A percentile compares a stretch with the other conserved stretches of the same genome.
These are phyloP conservation scores for Holtermannia corniformis DNA, from an alignment of 768 basidiomycete genomes.

Conservation along the genomic window DNA sequence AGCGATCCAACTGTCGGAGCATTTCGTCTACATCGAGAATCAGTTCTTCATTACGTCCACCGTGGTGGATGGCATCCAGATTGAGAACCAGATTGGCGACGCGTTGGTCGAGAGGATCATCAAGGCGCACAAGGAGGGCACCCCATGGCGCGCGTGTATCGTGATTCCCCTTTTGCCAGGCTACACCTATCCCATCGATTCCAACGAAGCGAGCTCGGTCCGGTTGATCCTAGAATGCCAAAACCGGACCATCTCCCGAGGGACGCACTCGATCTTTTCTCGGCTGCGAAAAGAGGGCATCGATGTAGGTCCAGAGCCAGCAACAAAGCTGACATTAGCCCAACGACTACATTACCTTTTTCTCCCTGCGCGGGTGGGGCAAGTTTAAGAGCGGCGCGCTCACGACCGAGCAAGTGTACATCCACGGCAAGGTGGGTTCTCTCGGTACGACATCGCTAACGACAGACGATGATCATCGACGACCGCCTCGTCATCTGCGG, in stretches of 20 bases:
- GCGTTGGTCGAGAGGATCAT: slow-evolving; percentile 85
- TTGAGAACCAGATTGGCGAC: slow-evolving; percentile 92
- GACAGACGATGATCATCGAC: neutral
- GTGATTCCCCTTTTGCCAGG: slow-evolving; percentile 87
- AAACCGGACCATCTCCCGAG: slow-evolving; percentile 75
- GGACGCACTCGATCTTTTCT: slow-evolving; percentile 82
- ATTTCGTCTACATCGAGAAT: slow-evolving; percentile 93
- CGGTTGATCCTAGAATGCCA: slow-evolving; percentile 95
- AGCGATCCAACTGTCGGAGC: slow-evolving; percentile 89
- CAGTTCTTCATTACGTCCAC: slow-evolving; percentile 53
- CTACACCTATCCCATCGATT: slow-evolving; percentile 85
- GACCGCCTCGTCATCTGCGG: slow-evolving; percentile 32
- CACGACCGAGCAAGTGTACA: slow-evolving; percentile 89
- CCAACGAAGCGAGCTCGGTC: slow-evolving; percentile 82
- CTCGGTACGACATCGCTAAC: neutral
- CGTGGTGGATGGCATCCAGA: slow-evolving; percentile 65
- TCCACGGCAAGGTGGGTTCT: slow-evolving; percentile 62
- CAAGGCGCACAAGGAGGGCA: slow-evolving; percentile 68
- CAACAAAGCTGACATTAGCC: slow-evolving; percentile 49
- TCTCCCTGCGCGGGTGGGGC: slow-evolving; percentile 86
- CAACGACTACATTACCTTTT: slow-evolving; percentile 81
- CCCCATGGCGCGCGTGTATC: slow-evolving; percentile 78
- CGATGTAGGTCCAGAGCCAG: slow-evolving; percentile 51
- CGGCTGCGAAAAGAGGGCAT: slow-evolving; percentile 78
- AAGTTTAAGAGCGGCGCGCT: slow-evolving; percentile 74